Conservation (phyloP, 176 grass and related monocot genomes). For the Eremochloa ophiuroides region DNA sequence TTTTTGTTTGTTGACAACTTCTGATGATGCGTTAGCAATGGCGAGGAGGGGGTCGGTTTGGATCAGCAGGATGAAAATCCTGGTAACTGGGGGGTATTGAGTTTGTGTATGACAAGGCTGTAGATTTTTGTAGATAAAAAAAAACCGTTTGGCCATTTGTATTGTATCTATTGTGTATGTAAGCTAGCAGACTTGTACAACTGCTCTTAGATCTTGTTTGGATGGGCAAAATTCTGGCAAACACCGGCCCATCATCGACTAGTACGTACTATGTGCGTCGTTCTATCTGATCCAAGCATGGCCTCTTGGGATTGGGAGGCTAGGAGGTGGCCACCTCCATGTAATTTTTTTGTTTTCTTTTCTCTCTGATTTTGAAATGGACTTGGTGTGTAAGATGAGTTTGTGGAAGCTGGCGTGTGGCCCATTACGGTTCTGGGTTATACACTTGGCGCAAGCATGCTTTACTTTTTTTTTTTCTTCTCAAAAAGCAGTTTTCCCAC, state of each 20-base stretch:
- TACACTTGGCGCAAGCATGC: too few species aligned
- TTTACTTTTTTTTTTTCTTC: too few species aligned
- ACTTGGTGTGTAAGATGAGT: not conserved
- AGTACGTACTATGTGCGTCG: not conserved
- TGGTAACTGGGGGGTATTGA: slow-evolving; percentile 12
- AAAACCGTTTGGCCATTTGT: slow-evolving; percentile 6
- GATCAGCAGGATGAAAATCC: slow-evolving; percentile 9
- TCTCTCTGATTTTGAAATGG: not conserved
- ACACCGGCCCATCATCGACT: not conserved
- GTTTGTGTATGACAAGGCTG: slow-evolving; percentile 11
- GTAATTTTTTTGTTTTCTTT: not conserved
- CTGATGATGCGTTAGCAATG: slow-evolving; percentile 16
- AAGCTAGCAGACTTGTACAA: not conserved
- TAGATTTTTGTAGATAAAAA: slow-evolving; percentile 53
- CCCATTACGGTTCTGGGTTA: too few species aligned
- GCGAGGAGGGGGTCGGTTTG: slow-evolving; percentile 11
- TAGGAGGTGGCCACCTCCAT: not conserved
- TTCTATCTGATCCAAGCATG: not conserved
- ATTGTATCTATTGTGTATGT: slow-evolving; percentile 13
- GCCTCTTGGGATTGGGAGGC: not conserved
- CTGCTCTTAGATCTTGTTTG: not conserved
- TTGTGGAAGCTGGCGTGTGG: too few species aligned
- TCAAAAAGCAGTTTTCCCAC: too few species aligned
- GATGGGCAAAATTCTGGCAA: not conserved
- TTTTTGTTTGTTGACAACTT: not conserved